Base-by-base conservation (phyloP, 2,329 filamentous ascomycete species). In the Huntiella decipiens region DNA sequence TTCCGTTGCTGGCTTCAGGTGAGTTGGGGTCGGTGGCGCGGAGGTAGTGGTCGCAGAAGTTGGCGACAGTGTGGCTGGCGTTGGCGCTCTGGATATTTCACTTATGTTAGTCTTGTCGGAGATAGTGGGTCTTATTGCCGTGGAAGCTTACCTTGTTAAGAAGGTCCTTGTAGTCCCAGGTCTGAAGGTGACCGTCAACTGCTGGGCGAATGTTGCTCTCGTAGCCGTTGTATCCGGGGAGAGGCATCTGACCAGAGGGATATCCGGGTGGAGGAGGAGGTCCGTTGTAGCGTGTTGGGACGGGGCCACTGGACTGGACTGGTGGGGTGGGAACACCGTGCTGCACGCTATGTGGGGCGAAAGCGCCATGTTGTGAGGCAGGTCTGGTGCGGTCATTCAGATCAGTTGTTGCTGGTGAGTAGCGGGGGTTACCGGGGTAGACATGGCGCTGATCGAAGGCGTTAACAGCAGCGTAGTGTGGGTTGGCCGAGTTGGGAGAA, bases 1-100 rank as follows among this genome's bases (percentile, higher is more conserved):
- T 68, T 1, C 68, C 66, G 16, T 73, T 68, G 1, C 68, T 65
- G 22, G 71, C 68, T 10, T 63, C 61, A 4, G 67, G 66, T 39
- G 73, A 68, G 53, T 74, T 70, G 51, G 75, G 72, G 7, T 67
- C 66, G 2, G 70, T 70, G 17, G 73, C 64, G 42, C 66, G 64
- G 4, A 61, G 61, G 45, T 73, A 75, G 1, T 67, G 68, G 51
- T 75, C 71, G 32, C 70, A 68, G 53, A 75, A 76, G 50, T 70
- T 69, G 54, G 63, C 70, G 6, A 74, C 62, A 1, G 69, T 74
- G 33, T 70, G 65, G 12, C 70, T 66, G 3, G 64, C 63, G 12
- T 69, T 66, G 3, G 64, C 63, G 46, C 63, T 64, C 38, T 63
- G 64, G 52, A 74, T 69, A 71, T 74, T 55, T 35, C 28, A 17